A percentile compares a stretch with the other conserved stretches of the same genome.
phyloP scores from a whole-genome alignment of 2,329 filamentous ascomycete genomes.

The Arachnopeziza araneosa region DNA sequence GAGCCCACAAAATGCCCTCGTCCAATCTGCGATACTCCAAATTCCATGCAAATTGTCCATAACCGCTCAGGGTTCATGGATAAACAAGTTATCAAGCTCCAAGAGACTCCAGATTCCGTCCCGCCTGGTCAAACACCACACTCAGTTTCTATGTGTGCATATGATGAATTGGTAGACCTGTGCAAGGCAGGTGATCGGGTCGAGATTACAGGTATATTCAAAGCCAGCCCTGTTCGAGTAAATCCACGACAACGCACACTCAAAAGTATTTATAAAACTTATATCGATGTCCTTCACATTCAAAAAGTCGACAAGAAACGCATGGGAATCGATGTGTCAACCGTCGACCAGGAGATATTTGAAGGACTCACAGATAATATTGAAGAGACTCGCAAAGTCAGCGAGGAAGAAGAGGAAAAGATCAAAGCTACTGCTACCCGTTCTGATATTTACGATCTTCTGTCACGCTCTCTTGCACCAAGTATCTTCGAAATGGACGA shows the following conservation, averaged over 20 bases:
- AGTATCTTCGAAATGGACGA: constrained; percentile 98
- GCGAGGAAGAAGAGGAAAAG: constrained; percentile 79
- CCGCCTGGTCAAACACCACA: constrained; percentile 96
- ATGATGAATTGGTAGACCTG: constrained; percentile 94
- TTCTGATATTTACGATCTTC: constrained; percentile 85
- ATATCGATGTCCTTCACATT: constrained; percentile 90
- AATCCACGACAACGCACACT: constrained; percentile 89
- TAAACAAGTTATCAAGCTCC: constrained; percentile 97
- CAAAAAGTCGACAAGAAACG: constrained; percentile 96
- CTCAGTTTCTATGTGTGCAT: constrained; percentile 91
- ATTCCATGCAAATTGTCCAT: constrained; percentile 98
- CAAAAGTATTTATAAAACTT: constrained; percentile 97
- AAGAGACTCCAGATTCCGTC: constrained; percentile 93
- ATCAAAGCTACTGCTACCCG: constrained; percentile 77
- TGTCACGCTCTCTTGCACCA: constrained; percentile 84
- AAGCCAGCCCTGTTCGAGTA: constrained; percentile 85
- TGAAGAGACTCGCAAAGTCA: constrained; percentile 79
- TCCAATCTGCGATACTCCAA: constrained; percentile 71
- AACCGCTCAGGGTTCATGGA: constrained; percentile 93
- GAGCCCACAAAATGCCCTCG: constrained; percentile 90
- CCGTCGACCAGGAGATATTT: constrained; percentile 72
- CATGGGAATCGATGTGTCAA: constrained; percentile 85
- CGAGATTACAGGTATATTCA: constrained; percentile 94
- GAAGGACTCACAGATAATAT: constrained; percentile 57
- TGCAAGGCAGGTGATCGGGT: constrained; percentile 97